phyloP scores from a whole-genome alignment of 805 yeast genomes.

The Wickerhamiella qilinensis region DNA sequence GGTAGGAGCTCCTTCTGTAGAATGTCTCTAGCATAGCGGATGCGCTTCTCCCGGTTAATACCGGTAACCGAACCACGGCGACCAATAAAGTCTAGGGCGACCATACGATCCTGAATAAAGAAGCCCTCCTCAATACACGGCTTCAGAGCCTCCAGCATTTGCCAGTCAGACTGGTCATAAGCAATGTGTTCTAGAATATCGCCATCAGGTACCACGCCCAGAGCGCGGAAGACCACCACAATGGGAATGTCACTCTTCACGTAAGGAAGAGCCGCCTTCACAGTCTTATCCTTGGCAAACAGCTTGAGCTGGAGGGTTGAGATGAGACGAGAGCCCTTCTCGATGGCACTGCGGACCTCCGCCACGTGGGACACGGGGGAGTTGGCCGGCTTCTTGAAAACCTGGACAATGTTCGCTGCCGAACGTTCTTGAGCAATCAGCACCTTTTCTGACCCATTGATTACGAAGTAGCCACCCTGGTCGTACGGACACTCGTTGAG shows the following conservation, averaged over 20 bases:
- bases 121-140: conserved; percentile 99
- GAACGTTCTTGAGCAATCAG: conserved; percentile 96
- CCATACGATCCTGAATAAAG: conserved; percentile 94
- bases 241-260: conserved; percentile 95
- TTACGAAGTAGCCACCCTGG: conserved; percentile 98
- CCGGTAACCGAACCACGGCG: conserved; percentile 97
- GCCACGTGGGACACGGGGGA: conserved; percentile 93
- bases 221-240: conserved; percentile 90
- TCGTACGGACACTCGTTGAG: conserved; percentile 98
- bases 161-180: conserved; percentile 97
- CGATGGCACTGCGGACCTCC: conserved; percentile 91
- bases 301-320: conserved; percentile 88
- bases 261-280: conserved; percentile 91
- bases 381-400: conserved; percentile 92
- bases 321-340: conserved; percentile 91
- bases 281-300: conserved; percentile 65
- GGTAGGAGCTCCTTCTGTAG: conserved; percentile 92
- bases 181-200: conserved; percentile 96
- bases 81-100: conserved; percentile 94
- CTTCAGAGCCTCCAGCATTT: conserved; percentile 96
- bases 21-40: conserved; percentile 93
- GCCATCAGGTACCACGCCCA: conserved; percentile 98
- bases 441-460: conserved; percentile 96
- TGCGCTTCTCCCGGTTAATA: conserved; percentile 93
- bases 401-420: conserved; percentile 98